Percentiles rank a stretch among this genome's conserved stretches.
phyloP scores from a whole-genome alignment of 257 asterid species.

The Capsicum baccatum region DNA sequence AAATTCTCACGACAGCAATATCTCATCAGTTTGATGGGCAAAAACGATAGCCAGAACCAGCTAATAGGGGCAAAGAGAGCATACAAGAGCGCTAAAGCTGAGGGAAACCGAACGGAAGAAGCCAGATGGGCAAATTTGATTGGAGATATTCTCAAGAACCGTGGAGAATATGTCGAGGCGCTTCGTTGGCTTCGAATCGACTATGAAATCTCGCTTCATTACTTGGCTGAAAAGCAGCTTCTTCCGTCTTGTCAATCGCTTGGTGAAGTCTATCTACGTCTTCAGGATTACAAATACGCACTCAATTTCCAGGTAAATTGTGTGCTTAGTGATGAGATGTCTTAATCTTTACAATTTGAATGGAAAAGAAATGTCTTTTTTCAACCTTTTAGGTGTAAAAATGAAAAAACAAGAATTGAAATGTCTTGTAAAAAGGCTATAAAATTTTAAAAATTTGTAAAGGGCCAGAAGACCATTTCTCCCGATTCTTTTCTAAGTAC shows the following conservation, averaged over 20 bases:
- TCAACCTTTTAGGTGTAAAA: too few relatives aligned
- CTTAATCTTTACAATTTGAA: too few relatives aligned
- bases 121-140: slow-evolving; percentile 95
- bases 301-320: slow-evolving; percentile 66
- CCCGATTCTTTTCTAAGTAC: too few relatives aligned
- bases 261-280: slow-evolving; percentile 88
- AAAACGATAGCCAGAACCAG: slow-evolving; percentile 61
- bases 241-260: slow-evolving; percentile 95
- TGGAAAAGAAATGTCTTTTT: neutral
- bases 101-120: slow-evolving; percentile 80
- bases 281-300: slow-evolving; percentile 59
- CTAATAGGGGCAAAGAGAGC: slow-evolving; percentile 65
- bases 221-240: slow-evolving; percentile 67
- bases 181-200: slow-evolving; percentile 85
- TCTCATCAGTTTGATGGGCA: slow-evolving; percentile 46
- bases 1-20: neutral
- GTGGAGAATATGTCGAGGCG: slow-evolving; percentile 90
- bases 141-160: slow-evolving; percentile 77
- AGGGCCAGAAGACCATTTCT: too few relatives aligned
- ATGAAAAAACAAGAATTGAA: too few relatives aligned
- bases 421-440: too few relatives aligned
- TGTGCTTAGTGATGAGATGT: too few relatives aligned
- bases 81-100: slow-evolving; percentile 57
- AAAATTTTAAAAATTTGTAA: too few relatives aligned
- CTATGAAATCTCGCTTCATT: slow-evolving; percentile 64